Evolutionary conservation across 1,139 yeast genomes (phyloP).

Genomic region (Starmera stellimalicola): DNA sequence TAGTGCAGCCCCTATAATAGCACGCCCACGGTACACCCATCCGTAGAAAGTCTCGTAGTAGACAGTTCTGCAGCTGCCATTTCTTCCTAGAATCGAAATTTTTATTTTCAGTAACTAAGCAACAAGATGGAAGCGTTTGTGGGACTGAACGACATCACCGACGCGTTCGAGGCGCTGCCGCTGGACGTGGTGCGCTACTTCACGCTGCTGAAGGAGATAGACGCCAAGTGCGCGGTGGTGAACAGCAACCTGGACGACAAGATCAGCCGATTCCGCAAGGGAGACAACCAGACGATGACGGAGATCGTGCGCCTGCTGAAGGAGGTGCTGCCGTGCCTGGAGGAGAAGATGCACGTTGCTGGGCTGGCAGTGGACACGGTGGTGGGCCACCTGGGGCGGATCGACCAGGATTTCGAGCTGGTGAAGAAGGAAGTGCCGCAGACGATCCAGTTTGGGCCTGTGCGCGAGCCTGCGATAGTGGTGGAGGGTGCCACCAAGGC

Average conservation of each 20-base stretch:
- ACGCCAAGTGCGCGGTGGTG: slow-evolving; percentile 83
- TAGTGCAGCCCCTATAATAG: too few species aligned
- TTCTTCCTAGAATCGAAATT: too few species aligned
- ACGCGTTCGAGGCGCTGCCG: slow-evolving; percentile 89
- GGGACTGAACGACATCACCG: slow-evolving; percentile 85
- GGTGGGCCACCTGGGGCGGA: slow-evolving; percentile 55
- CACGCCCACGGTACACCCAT: too few species aligned
- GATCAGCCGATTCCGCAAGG: slow-evolving; percentile 48
- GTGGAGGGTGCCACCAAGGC: slow-evolving; percentile 33
- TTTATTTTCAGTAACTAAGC: too few species aligned
- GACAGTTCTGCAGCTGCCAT: too few species aligned
- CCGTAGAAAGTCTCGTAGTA: too few species aligned
- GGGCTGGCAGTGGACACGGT: slow-evolving; percentile 81
- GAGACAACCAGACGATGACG: slow-evolving; percentile 5
- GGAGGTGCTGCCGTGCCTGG: slow-evolving; percentile 85
- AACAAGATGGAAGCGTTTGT: slow-evolving; percentile 41
- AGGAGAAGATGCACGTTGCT: slow-evolving; percentile 96
- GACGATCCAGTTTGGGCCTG: slow-evolving; percentile 52
- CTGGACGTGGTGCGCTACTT: slow-evolving; percentile 74
- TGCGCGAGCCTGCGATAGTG: slow-evolving; percentile 85
- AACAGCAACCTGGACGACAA: slow-evolving; percentile 54
- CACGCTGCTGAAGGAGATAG: slow-evolving; percentile 85
- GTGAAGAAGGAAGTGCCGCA: slow-evolving; percentile 68
- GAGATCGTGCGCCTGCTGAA: slow-evolving; percentile 39
- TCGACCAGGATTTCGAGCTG: slow-evolving; percentile 74